A percentile compares a stretch with the other conserved stretches of the same genome.
Evolutionary conservation across 768 basidiomycete species (phyloP).

Genomic region (Naganishia vishniacii): DNA sequence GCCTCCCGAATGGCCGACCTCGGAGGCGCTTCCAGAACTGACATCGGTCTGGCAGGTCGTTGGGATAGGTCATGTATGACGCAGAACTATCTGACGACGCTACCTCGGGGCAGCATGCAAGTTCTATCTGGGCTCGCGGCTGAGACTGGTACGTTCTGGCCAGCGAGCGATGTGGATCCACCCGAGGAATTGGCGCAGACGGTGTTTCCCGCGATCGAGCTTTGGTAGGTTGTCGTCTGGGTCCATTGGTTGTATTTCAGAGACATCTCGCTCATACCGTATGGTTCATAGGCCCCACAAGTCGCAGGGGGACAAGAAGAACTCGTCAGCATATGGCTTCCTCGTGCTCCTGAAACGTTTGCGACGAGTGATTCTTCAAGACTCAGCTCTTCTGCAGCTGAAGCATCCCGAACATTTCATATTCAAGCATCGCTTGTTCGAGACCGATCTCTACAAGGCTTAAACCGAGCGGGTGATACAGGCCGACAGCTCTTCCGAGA

Average conservation of each 20-base stretch:
- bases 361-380: background rate
- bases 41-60: background rate
- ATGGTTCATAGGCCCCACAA: background rate
- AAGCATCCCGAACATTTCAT: background rate
- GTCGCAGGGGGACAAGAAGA: background rate
- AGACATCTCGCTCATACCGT: background rate
- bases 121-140: background rate
- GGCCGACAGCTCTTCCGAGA: background rate
- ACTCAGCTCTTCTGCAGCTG: conserved; percentile 8
- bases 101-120: background rate
- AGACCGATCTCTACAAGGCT: background rate
- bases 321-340: background rate
- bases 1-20: conserved; percentile 1
- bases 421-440: background rate
- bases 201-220: background rate
- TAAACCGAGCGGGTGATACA: background rate
- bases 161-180: background rate
- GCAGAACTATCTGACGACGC: background rate
- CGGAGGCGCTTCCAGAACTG: background rate
- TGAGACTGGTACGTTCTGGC: background rate
- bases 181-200: background rate
- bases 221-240: background rate
- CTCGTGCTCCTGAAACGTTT: conserved; percentile 3
- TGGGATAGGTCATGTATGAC: background rate
- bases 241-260: background rate